Conservation (phyloP, 805 yeast species). For the Lipomyces chichibuensis region DNA sequence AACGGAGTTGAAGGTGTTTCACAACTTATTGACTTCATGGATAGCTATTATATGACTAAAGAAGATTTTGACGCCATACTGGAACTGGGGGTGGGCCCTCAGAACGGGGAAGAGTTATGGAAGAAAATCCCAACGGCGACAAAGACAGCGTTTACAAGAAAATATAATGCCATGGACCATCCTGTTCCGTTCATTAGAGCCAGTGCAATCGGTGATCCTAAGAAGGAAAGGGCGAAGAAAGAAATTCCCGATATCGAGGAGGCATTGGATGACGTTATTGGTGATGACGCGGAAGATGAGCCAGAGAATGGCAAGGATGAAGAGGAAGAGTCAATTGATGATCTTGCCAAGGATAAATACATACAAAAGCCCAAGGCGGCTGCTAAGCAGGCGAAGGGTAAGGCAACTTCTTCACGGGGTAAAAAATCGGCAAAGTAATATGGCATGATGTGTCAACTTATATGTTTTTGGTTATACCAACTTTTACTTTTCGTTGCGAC, state of each 20-base stretch:
- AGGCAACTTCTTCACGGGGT: slow-evolving; percentile 29
- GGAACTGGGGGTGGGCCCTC: slow-evolving; percentile 77
- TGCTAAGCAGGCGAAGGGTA: slow-evolving; percentile 41
- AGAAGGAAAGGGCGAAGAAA: slow-evolving; percentile 42
- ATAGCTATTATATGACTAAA: slow-evolving; percentile 78
- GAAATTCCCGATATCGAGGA: slow-evolving; percentile 68
- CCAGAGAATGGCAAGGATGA: slow-evolving; percentile 50
- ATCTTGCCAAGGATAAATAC: slow-evolving; percentile 60
- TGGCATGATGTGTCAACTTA: not conserved
- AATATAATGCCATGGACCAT: slow-evolving; percentile 73
- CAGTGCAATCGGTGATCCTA: slow-evolving; percentile 47
- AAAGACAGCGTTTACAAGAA: slow-evolving; percentile 84
- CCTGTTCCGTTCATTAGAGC: slow-evolving; percentile 78
- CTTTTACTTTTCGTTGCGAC: not conserved
- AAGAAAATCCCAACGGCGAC: slow-evolving; percentile 75
- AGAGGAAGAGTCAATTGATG: slow-evolving; percentile 46
- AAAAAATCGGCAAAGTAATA: slow-evolving; percentile 17
- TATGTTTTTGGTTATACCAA: not conserved
- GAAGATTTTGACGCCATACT: slow-evolving; percentile 90
- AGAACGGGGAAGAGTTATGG: slow-evolving; percentile 49
- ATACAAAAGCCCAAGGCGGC: slow-evolving; percentile 55
- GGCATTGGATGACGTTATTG: slow-evolving; percentile 52
- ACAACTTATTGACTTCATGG: slow-evolving; percentile 72
- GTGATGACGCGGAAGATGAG: slow-evolving; percentile 53
- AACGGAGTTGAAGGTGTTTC: slow-evolving; percentile 66